These are phyloP conservation scores for Quillaja saponaria DNA, from an alignment of 306 rosid genomes.

Conservation along the genomic window DNA sequence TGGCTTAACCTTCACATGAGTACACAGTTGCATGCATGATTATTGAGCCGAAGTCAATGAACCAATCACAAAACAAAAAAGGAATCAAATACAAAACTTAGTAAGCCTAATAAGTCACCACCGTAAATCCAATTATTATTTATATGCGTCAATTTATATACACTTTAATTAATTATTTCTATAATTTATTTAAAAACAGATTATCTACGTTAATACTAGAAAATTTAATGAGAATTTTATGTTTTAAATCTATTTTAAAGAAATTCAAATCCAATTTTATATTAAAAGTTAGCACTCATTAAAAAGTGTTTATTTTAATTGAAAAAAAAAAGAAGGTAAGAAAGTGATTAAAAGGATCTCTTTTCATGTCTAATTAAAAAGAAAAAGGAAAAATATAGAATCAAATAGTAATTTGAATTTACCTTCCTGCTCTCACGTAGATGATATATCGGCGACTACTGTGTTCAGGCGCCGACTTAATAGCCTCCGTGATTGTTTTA, in stretches of 20 bases:
- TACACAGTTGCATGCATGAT: conserved; percentile 30
- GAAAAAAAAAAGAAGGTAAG: neutral
- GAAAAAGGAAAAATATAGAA: neutral
- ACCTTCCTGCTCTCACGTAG: conserved; percentile 96
- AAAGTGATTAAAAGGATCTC: too few relatives aligned
- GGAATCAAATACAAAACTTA: neutral
- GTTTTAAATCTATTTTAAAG: too few relatives aligned
- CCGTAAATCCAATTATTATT: conserved; percentile 18
- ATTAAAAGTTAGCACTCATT: too few relatives aligned
- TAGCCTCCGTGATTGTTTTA: conserved; percentile 70
- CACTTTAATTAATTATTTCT: too few relatives aligned
- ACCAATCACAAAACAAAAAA: conserved; percentile 7
- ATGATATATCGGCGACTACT: conserved; percentile 59
- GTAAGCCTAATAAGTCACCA: conserved; percentile 11
- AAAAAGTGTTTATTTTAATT: conserved; percentile 25
- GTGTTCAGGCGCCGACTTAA: conserved; percentile 66
- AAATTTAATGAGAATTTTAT: too few relatives aligned
- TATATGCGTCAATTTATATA: neutral
- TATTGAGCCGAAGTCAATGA: conserved; percentile 37
- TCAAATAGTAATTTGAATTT: conserved; percentile 7
- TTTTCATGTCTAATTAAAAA: too few relatives aligned
- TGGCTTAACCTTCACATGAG: conserved; percentile 32
- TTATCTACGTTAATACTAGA: neutral
- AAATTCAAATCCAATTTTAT: neutral
- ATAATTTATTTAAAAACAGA: too few relatives aligned